Evolutionary conservation across 257 asterid species (phyloP), one percentile per base, ranked within the genome.

Genomic region (Salvia miltiorrhiza): DNA sequence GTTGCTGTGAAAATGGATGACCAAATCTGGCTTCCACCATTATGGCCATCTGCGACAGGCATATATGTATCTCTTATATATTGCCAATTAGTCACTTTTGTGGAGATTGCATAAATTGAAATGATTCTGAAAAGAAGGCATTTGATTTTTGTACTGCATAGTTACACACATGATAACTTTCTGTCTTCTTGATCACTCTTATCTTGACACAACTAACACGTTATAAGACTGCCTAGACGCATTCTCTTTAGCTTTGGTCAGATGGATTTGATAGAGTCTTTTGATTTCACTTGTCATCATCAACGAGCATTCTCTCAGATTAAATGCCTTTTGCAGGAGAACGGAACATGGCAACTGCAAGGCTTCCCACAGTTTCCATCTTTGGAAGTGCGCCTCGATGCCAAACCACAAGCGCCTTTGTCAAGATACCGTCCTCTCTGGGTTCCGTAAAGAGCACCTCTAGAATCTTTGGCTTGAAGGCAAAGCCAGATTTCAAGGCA

Each of bases 281-380:
- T n/a, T 37, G 3, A 9, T 37, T 37, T 37, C 43, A 9, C 43
- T 10, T 37, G 43, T 2, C 43, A 37, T 2, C 43, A 37, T 37
- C 43, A 8, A 7, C 3, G 43, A 37, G 43, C n/a, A n/a, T 8
- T 37, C n/a, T n/a, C n/a, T n/a, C n/a, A n/a, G 43, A 37, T 5
- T 39, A 59, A 26, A 9, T 54, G 35, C 14, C 41, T 55, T 66
- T 69, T 68, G 74, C 86, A 90, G 96, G 83, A 77, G 56, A 82
- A 67, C 48, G 83, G 32, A 81, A 65, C 59, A 90, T 90, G 97
- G 86, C 97, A 63, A 75, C 84, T 7, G 64, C 62, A 59, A 67
- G 82, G 11, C 83, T 90, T 69, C 90, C 94, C 26, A 69, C 84
- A 39, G 58, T 60, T 59, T 82, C 85, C 87, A 71, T 76, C 76